Percentiles rank a stretch among this genome's conserved stretches.
These are phyloP conservation scores for Torulaspora gathmanii DNA, from an alignment of 805 yeast species.

Conservation along the genomic window DNA sequence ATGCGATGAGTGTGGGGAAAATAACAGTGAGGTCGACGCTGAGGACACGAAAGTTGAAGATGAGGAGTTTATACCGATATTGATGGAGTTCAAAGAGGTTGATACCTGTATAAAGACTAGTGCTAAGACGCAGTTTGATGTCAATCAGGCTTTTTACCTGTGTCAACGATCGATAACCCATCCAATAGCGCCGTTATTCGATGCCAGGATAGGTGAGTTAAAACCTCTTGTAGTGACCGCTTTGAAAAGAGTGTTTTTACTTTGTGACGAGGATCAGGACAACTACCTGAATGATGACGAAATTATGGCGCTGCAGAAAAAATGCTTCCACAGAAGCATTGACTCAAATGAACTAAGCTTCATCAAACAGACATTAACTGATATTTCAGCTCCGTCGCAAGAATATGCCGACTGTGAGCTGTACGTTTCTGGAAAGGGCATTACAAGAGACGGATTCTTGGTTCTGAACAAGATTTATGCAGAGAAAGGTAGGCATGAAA, in stretches of 20 bases:
- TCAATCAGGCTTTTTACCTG: conserved; percentile 77
- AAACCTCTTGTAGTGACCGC: conserved; percentile 77
- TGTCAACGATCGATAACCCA: conserved; percentile 91
- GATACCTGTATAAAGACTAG: conserved; percentile 88
- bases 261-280: conserved; percentile 88
- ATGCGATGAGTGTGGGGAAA: conserved; percentile 42
- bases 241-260: conserved; percentile 70
- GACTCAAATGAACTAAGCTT: conserved; percentile 48
- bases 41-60: conserved; percentile 48
- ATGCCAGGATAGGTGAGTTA: conserved; percentile 78
- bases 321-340: conserved; percentile 63
- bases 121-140: conserved; percentile 78
- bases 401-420: conserved; percentile 39
- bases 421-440: conserved; percentile 45
- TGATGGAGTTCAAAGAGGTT: conserved; percentile 88
- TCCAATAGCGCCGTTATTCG: conserved; percentile 89
- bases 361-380: conserved; percentile 38
- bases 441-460: conserved; percentile 71
- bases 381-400: conserved; percentile 17
- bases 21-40: conserved; percentile 15
- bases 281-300: conserved; percentile 72
- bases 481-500: conserved; percentile 90
- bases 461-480: conserved; percentile 76
- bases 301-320: conserved; percentile 60
- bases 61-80: conserved; percentile 80